A percentile compares a stretch with the other conserved stretches of the same genome.
Evolutionary conservation across 1,284 basidiomycete genomes (phyloP).

Genomic region (Coriolopsis trogii): DNA sequence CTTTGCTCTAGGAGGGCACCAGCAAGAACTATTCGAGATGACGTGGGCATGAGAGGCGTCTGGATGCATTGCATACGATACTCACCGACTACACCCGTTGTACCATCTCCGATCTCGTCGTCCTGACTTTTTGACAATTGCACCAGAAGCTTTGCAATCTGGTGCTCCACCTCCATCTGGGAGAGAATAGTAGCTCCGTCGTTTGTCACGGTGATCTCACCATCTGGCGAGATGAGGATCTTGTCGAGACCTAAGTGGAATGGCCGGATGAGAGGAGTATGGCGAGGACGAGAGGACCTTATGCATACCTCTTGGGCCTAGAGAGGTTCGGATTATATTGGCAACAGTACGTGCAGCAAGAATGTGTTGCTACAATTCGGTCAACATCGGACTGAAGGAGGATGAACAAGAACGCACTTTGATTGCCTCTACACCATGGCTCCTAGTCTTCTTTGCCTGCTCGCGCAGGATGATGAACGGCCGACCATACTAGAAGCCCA

Average conservation of each 20-base stretch:
- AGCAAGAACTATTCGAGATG: slow-evolving; percentile 74
- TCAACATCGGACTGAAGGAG: background rate
- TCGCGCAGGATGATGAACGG: slow-evolving; percentile 98
- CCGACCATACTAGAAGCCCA: slow-evolving; percentile 75
- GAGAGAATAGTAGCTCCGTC: slow-evolving; percentile 96
- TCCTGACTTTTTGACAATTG: slow-evolving; percentile 98
- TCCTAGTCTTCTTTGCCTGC: slow-evolving; percentile 93
- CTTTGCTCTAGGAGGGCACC: slow-evolving; percentile 94
- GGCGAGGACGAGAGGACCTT: background rate
- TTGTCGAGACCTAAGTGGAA: slow-evolving; percentile 87
- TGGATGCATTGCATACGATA: slow-evolving; percentile 20
- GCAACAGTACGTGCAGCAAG: slow-evolving; percentile 92
- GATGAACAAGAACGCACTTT: slow-evolving; percentile 59
- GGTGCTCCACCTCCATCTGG: slow-evolving; percentile 98
- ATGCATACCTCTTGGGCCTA: slow-evolving; percentile 85
- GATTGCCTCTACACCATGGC: slow-evolving; percentile 95
- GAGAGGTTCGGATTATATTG: slow-evolving; percentile 93
- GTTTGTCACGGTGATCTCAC: slow-evolving; percentile 98
- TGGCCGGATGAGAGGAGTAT: slow-evolving; percentile 1
- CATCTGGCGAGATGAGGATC: slow-evolving; percentile 98
- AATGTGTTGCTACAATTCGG: slow-evolving; percentile 81
- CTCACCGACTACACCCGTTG: slow-evolving; percentile 97
- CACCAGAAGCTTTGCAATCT: slow-evolving; percentile 97
- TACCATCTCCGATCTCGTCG: slow-evolving; percentile 99
- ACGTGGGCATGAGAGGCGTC: background rate